phyloP scores from a whole-genome alignment of 1,284 basidiomycete genomes.

The Mycosarcoma mackinlayi region DNA sequence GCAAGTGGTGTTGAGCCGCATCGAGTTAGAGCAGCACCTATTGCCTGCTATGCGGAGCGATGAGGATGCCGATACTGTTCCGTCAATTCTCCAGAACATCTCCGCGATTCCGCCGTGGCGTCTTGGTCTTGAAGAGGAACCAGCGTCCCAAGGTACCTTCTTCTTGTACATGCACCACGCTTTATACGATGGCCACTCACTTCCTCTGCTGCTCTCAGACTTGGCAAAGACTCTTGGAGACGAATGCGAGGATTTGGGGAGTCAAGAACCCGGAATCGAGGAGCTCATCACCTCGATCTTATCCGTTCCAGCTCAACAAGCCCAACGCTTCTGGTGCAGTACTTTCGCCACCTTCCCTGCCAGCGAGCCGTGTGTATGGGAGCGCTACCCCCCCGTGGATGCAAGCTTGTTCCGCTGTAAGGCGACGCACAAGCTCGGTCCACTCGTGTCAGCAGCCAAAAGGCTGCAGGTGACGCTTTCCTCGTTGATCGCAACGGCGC shows the following conservation, averaged over 20 bases:
- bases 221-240: background rate
- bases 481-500: conserved; percentile 6
- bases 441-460: conserved; percentile 4
- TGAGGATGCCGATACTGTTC: background rate
- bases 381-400: background rate
- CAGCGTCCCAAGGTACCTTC: background rate
- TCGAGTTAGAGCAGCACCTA: conserved; percentile 6
- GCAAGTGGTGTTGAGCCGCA: background rate
- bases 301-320: background rate
- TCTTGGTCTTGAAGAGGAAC: background rate
- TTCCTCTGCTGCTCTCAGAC: conserved; percentile 8
- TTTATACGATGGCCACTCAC: conserved; percentile 19
- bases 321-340: conserved; percentile 9
- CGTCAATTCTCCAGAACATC: conserved; percentile 1
- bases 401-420: background rate
- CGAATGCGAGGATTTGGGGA: background rate
- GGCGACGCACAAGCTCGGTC: conserved; percentile 2
- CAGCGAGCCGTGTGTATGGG: conserved; percentile 1
- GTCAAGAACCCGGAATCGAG: background rate
- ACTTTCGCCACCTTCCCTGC: conserved; percentile 12
- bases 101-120: conserved; percentile 11
- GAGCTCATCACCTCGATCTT: conserved; percentile 9
- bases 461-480: conserved; percentile 11
- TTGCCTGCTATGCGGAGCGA: background rate
- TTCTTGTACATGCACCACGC: conserved; percentile 16